Evolutionary conservation across 805 yeast genomes (phyloP), one percentile per base, ranked within the genome.

Genomic region (Candida insectalens): DNA sequence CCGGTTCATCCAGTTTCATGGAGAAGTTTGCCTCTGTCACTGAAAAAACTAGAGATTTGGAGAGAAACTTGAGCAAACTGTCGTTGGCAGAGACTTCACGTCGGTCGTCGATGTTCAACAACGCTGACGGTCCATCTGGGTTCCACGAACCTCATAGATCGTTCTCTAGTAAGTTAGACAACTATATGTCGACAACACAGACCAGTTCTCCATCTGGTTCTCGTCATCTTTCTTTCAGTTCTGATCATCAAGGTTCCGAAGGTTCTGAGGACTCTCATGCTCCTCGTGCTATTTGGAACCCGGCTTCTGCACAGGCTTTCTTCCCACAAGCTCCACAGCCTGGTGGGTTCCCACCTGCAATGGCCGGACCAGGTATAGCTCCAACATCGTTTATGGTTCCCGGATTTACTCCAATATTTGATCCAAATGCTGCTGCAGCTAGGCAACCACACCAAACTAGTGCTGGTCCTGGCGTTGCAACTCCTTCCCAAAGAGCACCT

Each of bases 11-110:
- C 14, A 61, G 71, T 32, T 77, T 77, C 46, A 57, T 77, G 40
- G 77, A 73, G 41, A 76, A 75, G 53, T 77, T 77, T 46, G 62
- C 78, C 5, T 60, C 74, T 2, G 78, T 77, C 13, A 78, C 81
- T 5, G 83, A 77, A 36, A 78, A 80, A 31, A 77, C 85, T 0
- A 62, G 80, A 45, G 85, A 77, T 43, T 62, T 76, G 29, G 83
- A 77, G 44, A 60, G 61, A 34, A 67, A 65, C 9, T 47, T 71
- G 35, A 64, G 66, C n/a, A 51, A 62, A 5, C 35, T 63, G 19
- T 52, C 63, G 7, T 44, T 62, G 26, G 40, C 36, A 7, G 36
- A 37, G 7, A 15, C 34, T 9, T 32, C 31, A 39, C 10, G 48
- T 45, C 5, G 37, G 36, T 42, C 57, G 1, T 70, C 77, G 36